These are phyloP conservation scores for Chimonanthus salicifolius DNA, from an alignment of 164 flowering plant genomes.

Conservation along the genomic window DNA sequence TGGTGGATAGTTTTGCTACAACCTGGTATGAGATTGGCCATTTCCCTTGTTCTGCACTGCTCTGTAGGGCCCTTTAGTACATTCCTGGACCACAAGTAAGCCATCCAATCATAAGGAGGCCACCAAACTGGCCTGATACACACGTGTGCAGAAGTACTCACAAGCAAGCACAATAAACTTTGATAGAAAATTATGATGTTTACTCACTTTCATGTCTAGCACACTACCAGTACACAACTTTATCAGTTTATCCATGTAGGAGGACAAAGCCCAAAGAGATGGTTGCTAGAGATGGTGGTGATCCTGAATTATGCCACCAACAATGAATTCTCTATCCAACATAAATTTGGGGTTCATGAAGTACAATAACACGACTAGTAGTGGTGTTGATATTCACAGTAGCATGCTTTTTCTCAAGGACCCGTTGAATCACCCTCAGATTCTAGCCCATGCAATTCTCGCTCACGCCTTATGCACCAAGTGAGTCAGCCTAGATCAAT, in stretches of 20 bases:
- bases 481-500: too few species aligned
- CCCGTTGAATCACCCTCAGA: too few species aligned
- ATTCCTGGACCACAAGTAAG: neutral
- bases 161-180: neutral
- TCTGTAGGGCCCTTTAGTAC: neutral
- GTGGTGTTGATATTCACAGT: neutral
- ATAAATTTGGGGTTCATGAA: neutral
- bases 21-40: too few species aligned
- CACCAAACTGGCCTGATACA: neutral
- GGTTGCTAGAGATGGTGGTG: neutral
- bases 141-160: neutral
- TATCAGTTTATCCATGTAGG: neutral
- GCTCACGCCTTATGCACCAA: too few species aligned
- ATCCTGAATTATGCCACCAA: neutral
- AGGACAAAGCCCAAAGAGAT: neutral
- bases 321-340: neutral
- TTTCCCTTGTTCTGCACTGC: neutral
- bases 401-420: too few species aligned
- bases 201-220: neutral
- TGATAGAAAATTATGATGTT: too few species aligned
- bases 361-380: neutral
- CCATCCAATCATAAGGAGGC: neutral
- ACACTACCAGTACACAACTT: neutral
- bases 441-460: too few species aligned
- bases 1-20: too few species aligned